Base-by-base conservation (phyloP, 805 yeast species). In the Yarrowia sp. region DNA sequence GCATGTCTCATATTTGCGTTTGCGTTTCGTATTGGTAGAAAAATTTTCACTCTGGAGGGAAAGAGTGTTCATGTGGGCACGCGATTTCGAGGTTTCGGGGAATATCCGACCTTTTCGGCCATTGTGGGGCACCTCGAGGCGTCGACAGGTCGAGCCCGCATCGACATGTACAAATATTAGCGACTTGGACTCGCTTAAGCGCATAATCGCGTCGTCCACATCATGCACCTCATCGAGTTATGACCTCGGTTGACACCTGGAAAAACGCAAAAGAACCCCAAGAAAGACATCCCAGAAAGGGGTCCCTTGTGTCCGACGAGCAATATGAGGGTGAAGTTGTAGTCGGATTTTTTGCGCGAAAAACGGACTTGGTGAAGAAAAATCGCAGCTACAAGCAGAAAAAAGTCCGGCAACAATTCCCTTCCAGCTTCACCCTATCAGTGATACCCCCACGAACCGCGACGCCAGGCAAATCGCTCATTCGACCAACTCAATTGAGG, bases 1-100 rank as follows among this genome's bases (percentile, higher is more conserved):
- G 65, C 65, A 59, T 59, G 65, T 59, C 65, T 59, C 65, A 59
- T 59, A 45, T 59, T 59, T 59, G 52, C 65, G 65, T 59, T 59
- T 59, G 65, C 65, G 52, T 45, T 56, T 56, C 63, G 63, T 56
- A 56, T 56, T 56, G 63, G 63, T 43, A n/a, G 65, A 59, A 59
- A 59, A 59, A 32, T 59, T 59, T 59, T 59, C 65, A 59, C 50
- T 35, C 19, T 36, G 52, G 65, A 41, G 52, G 43, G 22, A 59
- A 59, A 43, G 65, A 45, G 52, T 59, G 52, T 59, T 43, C 52
- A 43, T 35, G 45, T 41, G 65, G 52, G 65, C 65, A 45, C 65
- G 65, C 63, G 63, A 56, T 56, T 56, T 56, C 32, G 63, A 56
- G 15, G 45, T 41, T 15, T 41, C 49, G 22, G 49, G 49, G 5